Conservation (phyloP, 768 basidiomycete genomes). For the Auricularia sp. region DNA sequence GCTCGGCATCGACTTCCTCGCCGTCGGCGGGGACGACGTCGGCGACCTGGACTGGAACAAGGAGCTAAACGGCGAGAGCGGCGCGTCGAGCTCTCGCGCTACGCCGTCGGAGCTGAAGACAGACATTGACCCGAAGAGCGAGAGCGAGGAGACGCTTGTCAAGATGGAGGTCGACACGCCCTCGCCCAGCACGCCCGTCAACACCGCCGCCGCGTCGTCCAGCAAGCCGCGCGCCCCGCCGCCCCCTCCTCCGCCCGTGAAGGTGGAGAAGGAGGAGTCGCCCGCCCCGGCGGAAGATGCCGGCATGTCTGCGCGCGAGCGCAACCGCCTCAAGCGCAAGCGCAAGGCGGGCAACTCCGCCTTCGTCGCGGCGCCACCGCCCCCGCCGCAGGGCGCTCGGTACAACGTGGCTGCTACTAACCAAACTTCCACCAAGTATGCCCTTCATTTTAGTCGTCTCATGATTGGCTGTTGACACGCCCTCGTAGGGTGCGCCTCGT, state of each 20-base stretch:
- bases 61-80: slow-evolving; percentile 55
- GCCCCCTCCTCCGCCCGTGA: slow-evolving; percentile 10
- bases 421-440: neutral
- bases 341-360: slow-evolving; percentile 79
- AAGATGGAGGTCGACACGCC: slow-evolving; percentile 32
- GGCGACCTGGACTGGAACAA: slow-evolving; percentile 68
- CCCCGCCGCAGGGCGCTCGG: slow-evolving; percentile 1
- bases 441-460: neutral
- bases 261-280: slow-evolving; percentile 29
- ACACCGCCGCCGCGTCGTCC: slow-evolving; percentile 31
- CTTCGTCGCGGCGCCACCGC: slow-evolving; percentile 43
- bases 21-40: slow-evolving; percentile 47
- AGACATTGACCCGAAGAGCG: slow-evolving; percentile 1
- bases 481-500: slow-evolving; percentile 58
- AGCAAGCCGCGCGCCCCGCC: slow-evolving; percentile 32
- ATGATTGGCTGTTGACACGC: neutral
- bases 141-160: neutral
- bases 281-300: slow-evolving; percentile 6
- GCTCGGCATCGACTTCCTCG: slow-evolving; percentile 77
- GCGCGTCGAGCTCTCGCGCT: slow-evolving; percentile 15
- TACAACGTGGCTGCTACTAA: neutral
- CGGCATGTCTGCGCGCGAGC: slow-evolving; percentile 80
- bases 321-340: slow-evolving; percentile 89
- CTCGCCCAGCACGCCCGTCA: slow-evolving; percentile 29
- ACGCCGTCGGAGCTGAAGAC: neutral